phyloP scores from a whole-genome alignment of 2,329 filamentous ascomycete species.

The Aspergillus ochraceus region DNA sequence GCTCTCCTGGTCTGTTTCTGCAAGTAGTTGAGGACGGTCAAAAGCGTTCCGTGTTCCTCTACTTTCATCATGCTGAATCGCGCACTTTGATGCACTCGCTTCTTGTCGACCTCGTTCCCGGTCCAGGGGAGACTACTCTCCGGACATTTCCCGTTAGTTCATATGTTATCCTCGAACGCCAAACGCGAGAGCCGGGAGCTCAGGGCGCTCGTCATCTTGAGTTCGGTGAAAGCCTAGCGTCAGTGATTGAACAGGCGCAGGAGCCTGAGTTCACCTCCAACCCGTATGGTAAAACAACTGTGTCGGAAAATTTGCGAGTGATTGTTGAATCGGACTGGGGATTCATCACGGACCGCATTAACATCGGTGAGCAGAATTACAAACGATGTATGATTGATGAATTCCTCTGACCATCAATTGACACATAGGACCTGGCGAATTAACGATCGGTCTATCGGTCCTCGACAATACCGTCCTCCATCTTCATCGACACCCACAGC shows the following conservation, averaged over 20 bases:
- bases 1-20: neutral
- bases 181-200: neutral
- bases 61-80: neutral
- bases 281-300: neutral
- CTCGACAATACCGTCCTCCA: neutral
- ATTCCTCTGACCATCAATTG: too few species aligned
- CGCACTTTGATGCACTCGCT: neutral
- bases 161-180: neutral
- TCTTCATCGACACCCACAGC: neutral
- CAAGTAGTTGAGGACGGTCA: neutral
- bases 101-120: neutral
- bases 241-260: neutral
- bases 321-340: neutral
- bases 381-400: neutral
- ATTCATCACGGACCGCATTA: neutral
- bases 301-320: neutral
- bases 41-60: neutral
- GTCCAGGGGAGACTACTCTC: neutral
- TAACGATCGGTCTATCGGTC: neutral
- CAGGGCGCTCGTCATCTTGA: neutral
- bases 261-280: neutral
- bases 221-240: neutral
- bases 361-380: neutral
- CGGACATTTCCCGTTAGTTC: neutral
- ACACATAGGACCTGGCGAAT: neutral